phyloP scores from a whole-genome alignment of 2,329 filamentous ascomycete species.

The Macrophomina tecta region DNA sequence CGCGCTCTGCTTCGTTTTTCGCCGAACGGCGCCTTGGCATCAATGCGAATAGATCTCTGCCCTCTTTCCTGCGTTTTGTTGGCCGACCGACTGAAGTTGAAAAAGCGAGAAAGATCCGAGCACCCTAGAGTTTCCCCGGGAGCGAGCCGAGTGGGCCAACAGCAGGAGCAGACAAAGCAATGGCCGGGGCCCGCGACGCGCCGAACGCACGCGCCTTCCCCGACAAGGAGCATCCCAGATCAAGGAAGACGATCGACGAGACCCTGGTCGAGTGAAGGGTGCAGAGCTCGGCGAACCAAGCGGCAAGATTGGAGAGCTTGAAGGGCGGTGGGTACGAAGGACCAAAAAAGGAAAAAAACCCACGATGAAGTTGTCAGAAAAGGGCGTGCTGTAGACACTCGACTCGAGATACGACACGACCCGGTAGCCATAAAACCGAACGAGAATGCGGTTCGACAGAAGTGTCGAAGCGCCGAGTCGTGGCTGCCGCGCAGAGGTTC shows the following conservation, averaged over 20 bases:
- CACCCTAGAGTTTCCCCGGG: background rate
- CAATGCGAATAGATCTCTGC: no score
- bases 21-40: no score
- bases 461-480: no score
- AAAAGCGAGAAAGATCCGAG: background rate
- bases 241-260: conserved; percentile 1
- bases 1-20: no score
- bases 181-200: background rate
- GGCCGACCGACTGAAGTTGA: no score
- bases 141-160: background rate
- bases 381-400: no score
- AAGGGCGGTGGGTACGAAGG: background rate
- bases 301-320: no score
- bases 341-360: background rate
- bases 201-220: background rate
- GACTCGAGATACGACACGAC: background rate
- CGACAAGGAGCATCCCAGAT: conserved; percentile 8
- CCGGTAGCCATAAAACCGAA: no score
- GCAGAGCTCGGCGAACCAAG: background rate
- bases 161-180: background rate
- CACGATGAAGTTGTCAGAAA: background rate
- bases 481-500: no score
- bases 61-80: no score
- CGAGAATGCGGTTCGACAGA: no score
- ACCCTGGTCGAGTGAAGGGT: background rate